These are phyloP conservation scores for Avena sativa DNA, from an alignment of 176 grass and related monocot genomes.

Conservation along the genomic window DNA sequence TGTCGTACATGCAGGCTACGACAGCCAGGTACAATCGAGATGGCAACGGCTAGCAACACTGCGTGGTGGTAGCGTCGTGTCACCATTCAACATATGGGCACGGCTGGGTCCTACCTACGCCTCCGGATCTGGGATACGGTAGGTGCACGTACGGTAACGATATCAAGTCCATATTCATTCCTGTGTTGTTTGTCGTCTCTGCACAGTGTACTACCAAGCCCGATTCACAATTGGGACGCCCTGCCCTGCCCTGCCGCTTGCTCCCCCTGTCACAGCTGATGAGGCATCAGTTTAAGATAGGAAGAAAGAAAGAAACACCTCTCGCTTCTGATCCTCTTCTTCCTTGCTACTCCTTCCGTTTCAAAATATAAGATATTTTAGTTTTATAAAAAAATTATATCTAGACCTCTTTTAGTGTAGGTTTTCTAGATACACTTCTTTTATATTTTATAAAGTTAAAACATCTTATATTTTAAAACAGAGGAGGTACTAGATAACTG, in stretches of 20 bases:
- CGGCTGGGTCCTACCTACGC: neutral
- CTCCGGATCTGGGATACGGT: conserved; percentile 33
- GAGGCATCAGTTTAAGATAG: conserved; percentile 4
- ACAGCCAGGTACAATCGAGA: conserved; percentile 34
- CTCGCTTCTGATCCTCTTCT: neutral
- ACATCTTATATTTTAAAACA: too few species aligned
- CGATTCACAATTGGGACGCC: conserved; percentile 5
- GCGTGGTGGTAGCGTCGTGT: conserved; percentile 14
- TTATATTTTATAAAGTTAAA: too few species aligned
- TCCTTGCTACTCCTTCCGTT: neutral
- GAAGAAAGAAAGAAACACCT: neutral
- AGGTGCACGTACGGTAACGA: neutral
- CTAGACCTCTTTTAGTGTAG: too few species aligned
- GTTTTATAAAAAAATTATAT: too few species aligned
- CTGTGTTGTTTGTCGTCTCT: neutral
- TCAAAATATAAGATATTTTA: too few species aligned
- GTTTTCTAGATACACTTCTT: too few species aligned
- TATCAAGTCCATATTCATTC: conserved; percentile 32
- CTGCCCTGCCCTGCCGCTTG: neutral
- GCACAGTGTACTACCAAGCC: neutral
- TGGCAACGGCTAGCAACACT: conserved; percentile 22
- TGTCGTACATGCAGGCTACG: conserved; percentile 11
- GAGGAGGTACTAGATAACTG: neutral
- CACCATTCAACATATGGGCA: conserved; percentile 23
- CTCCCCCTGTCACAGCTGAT: conserved; percentile 16